These are phyloP conservation scores for Pestalotiopsis sp. DNA, from an alignment of 2,329 filamentous ascomycete genomes.

Conservation along the genomic window DNA sequence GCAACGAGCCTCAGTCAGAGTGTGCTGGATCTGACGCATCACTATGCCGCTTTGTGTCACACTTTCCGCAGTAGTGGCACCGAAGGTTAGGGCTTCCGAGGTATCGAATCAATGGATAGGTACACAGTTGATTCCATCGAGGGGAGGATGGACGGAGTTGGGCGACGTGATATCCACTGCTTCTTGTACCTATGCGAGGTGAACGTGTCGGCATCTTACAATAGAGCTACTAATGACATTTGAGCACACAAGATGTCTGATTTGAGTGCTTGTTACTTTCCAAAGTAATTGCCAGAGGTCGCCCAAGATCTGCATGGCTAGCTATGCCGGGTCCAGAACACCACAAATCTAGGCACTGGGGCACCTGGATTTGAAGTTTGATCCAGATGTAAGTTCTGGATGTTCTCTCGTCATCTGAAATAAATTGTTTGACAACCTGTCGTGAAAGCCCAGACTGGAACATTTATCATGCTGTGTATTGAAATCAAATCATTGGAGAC, in stretches of 20 bases:
- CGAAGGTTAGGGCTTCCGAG: slow-evolving; percentile 59
- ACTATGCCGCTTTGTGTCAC: slow-evolving; percentile 92
- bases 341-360: not conserved
- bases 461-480: too few species aligned
- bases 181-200: slow-evolving; percentile 7
- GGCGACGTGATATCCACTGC: slow-evolving; percentile 7
- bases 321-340: too few species aligned
- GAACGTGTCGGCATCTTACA: not conserved
- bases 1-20: slow-evolving; percentile 91
- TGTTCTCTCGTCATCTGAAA: too few species aligned
- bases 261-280: too few species aligned
- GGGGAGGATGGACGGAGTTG: not conserved
- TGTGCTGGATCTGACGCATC: slow-evolving; percentile 91
- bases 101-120: not conserved
- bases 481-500: too few species aligned
- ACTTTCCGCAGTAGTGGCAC: slow-evolving; percentile 94
- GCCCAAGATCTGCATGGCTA: too few species aligned
- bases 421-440: too few species aligned
- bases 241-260: too few species aligned
- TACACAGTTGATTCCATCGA: not conserved
- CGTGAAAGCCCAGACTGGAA: too few species aligned
- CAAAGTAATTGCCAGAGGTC: too few species aligned
- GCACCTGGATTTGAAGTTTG: not conserved
- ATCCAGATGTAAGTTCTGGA: too few species aligned
- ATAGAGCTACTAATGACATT: slow-evolving; percentile 3